These are phyloP conservation scores for Metarhizium brunneum DNA, from an alignment of 2,329 filamentous ascomycete genomes.

Conservation along the genomic window DNA sequence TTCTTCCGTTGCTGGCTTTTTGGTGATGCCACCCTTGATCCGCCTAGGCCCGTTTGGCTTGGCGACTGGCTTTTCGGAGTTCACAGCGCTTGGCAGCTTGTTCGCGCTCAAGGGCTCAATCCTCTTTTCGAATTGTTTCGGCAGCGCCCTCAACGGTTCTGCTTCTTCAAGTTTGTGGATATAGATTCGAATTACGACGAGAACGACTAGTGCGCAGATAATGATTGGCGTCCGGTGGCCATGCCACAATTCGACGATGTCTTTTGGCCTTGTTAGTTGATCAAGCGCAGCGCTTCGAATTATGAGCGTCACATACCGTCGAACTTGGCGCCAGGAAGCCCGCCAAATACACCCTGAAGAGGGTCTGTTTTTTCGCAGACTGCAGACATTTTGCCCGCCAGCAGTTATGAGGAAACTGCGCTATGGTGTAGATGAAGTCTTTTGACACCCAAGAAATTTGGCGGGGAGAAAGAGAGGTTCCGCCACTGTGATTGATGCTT, in stretches of 20 bases:
- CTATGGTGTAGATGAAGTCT: background rate
- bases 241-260: constrained; percentile 36
- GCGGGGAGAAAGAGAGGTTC: background rate
- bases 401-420: background rate
- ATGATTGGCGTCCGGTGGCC: constrained; percentile 35
- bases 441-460: background rate
- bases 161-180: constrained; percentile 27
- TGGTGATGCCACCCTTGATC: constrained; percentile 35
- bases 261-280: constrained; percentile 12
- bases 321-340: background rate
- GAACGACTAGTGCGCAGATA: constrained; percentile 25
- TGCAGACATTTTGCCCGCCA: background rate
- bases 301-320: constrained; percentile 3
- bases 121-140: constrained; percentile 23
- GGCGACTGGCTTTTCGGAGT: constrained; percentile 15
- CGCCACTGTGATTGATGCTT: background rate
- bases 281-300: background rate
- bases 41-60: constrained; percentile 35
- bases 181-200: constrained; percentile 32
- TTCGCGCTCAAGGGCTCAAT: background rate
- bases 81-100: background rate
- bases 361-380: constrained; percentile 1
- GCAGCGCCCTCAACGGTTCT: constrained; percentile 26
- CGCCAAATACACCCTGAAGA: background rate
- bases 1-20: constrained; percentile 17